Evolutionary conservation across 768 basidiomycete species (phyloP), one percentile per base, ranked within the genome.

Genomic region (Russula earlei): DNA sequence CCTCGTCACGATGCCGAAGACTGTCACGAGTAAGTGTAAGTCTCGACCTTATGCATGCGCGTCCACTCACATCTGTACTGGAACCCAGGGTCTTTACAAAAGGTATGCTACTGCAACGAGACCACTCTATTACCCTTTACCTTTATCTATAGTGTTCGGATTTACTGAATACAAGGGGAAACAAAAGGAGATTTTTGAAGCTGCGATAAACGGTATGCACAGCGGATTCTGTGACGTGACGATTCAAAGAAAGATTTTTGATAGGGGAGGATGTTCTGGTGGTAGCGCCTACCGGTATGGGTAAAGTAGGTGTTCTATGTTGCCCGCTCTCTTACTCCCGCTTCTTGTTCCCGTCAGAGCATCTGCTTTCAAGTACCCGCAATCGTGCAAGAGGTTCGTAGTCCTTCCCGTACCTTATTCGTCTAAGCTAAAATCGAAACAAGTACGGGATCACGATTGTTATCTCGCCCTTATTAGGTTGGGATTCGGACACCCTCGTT

Each of bases 321-420:
- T 41, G 5, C 8, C 8, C 24, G 36, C 1, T 20, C 4, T 44
- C 31, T 24, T 24, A 6, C 22, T 24, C 17, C 40, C 10, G 24
- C 36, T 22, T n/a, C 15, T 33, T 5, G 14, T 34, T n/a, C 24
- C 14, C 2, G 8, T 3, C 49, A 90, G 87, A 90, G 87, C 63
- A 64, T 92, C 4, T 92, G 90, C 68, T 92, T 91, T 65, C 90
- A 91, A 70, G 71, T 91, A 27, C 90, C 90, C 42, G 89, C 90
- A 0, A 70, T 85, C 33, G 81, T 82, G 9, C 79, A 76, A 38
- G 72, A 78, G 55, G 86, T 85, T 40, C 56, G 50, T 68, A 34
- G 29, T 34, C 37, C 29, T 9, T 31, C 29, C 29, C 52, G 25
- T n/a, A 37, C 2, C 36, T 24, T 31, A 19, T 38, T 4, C n/a